phyloP scores from a whole-genome alignment of 345 rosid genomes.

The Lepidium aucheri region DNA sequence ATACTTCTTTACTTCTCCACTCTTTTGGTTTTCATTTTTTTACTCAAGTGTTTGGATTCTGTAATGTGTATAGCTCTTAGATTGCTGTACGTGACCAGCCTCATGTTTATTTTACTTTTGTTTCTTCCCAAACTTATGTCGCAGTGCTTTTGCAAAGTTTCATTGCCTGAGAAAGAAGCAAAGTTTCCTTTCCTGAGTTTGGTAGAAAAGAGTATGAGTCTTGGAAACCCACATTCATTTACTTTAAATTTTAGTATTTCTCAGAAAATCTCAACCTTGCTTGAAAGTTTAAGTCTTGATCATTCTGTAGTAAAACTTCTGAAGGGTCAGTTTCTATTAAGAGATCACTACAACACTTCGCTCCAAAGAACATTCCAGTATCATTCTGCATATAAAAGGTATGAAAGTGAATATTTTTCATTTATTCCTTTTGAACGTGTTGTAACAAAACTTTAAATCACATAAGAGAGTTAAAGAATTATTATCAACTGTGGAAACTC shows the following conservation, averaged over 20 bases:
- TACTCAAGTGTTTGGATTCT: too few species aligned
- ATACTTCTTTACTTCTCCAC: too few species aligned
- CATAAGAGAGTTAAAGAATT: conserved; percentile 71
- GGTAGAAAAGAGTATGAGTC: conserved; percentile 78
- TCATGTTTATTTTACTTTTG: too few species aligned
- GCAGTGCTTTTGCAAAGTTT: too few species aligned
- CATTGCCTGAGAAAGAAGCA: too few species aligned
- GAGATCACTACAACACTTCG: too few species aligned
- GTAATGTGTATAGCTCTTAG: too few species aligned
- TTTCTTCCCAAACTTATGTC: too few species aligned
- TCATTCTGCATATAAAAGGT: conserved; percentile 46
- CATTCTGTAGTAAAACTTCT: conserved; percentile 74
- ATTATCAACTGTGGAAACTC: conserved; percentile 31
- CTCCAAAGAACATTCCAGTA: too few species aligned
- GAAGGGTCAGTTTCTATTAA: conserved; percentile 94
- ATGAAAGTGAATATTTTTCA: neutral
- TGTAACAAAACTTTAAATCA: conserved; percentile 6
- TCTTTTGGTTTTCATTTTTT: too few species aligned
- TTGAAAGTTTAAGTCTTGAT: conserved; percentile 69
- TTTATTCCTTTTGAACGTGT: too few species aligned
- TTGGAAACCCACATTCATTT: conserved; percentile 82
- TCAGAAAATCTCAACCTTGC: conserved; percentile 91
- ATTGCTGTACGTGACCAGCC: too few species aligned
- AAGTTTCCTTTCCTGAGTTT: conserved; percentile 30
- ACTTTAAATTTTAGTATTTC: conserved; percentile 88